Evolutionary conservation across 345 rosid species (phyloP), one percentile per base, ranked within the genome.

Genomic region (Noccaea bulbosa): DNA sequence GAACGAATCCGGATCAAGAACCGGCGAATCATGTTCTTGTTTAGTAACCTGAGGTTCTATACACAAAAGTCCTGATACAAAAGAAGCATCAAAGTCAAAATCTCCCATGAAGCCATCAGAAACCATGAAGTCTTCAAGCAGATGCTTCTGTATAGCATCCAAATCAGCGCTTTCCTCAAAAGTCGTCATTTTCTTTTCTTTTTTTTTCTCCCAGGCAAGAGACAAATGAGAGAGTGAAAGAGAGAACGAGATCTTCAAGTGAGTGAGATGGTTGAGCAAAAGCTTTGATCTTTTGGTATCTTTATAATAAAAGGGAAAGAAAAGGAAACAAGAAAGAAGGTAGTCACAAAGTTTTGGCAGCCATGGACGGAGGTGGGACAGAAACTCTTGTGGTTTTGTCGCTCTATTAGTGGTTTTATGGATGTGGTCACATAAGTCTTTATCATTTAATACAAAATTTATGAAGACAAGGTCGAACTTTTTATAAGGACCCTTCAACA

Each of bases 111-210:
- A 79, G 49, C 67, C 71, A 48, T 88, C 89, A 3, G 73, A 34
- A 16, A 83, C 76, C 54, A 68, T n/a, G 14, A 84, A 79, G 53
- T 89, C 96, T 27, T 75, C 91, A 2, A 85, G 75, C 17, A 85
- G 85, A 60, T 85, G 78, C 15, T 84, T 81, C 30, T 75, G 77
- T 4, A 87, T 78, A 71, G 78, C 73, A 6, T 89, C 88, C 20
- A 87, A 63, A 17, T 69, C 65, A 11, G 77, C 72, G 14, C 73
- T 70, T 60, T 85, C 89, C 41, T 84, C 80, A 2, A 70, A 15
- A 17, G 64, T 69, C 6, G 78, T 71, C 87, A 85, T 87, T 27
- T 27, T 27, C 16, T 16, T 44, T 58, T 57, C 43, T 33, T 6
- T n/a, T n/a, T 17, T 20, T 20, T 20, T 20, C 22, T 20, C 4